Conservation (phyloP, 257 asterid species). For the Solanum tarijense region DNA sequence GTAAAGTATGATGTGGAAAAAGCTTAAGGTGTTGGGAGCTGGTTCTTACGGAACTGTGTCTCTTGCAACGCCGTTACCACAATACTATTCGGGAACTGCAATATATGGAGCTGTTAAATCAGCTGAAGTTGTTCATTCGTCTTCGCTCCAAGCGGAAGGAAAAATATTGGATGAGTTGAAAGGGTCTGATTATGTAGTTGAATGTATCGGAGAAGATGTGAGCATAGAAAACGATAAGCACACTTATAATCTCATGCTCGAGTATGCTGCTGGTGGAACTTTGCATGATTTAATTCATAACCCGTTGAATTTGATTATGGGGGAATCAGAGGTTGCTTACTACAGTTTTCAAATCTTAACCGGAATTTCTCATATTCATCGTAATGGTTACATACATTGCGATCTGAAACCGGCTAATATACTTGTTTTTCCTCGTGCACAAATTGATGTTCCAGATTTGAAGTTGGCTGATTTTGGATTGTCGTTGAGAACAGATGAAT, state of each 20-base stretch:
- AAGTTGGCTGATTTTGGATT: neutral
- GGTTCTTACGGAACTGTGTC: neutral
- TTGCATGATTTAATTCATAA: neutral
- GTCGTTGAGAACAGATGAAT: neutral
- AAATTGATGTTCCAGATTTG: neutral
- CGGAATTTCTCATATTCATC: neutral
- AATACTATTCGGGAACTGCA: neutral
- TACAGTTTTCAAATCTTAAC: neutral
- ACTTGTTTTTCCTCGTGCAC: neutral
- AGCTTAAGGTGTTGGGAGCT: neutral
- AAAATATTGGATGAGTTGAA: neutral
- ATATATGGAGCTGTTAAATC: neutral
- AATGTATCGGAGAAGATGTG: neutral
- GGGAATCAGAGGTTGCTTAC: neutral
- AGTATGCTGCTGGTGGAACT: neutral
- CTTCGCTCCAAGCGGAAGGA: neutral
- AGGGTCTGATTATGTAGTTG: neutral
- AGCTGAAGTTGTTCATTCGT: neutral
- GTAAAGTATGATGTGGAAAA: neutral
- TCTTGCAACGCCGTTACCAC: neutral
- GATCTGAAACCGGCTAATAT: slow-evolving; percentile 3
- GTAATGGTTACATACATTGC: neutral
- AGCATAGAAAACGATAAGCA: neutral
- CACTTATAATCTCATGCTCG: neutral
- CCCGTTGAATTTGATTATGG: neutral